Base-by-base conservation (phyloP, 768 basidiomycete species). In the Phlebiopsis flavidoalba region DNA sequence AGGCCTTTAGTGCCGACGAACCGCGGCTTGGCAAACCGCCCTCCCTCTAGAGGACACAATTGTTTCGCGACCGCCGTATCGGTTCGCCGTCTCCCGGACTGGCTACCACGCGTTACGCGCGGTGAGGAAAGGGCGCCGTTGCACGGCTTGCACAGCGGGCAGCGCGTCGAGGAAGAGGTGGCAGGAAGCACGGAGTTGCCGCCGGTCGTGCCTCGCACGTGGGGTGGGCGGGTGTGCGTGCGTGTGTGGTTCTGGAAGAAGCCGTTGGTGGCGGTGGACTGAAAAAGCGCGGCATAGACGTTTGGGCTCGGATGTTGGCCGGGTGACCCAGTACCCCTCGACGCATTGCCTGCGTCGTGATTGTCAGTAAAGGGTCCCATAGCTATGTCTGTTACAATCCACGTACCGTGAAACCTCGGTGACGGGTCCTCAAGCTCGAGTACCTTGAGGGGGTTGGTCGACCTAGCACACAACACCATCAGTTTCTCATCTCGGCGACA, bases 121-220 rank as follows among this genome's bases (percentile, higher is more conserved):
- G 31, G 73, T 60, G 24, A 76, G 63, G 65, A 82, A 79, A 10
- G 80, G 83, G 83, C n/a, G n/a, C n/a, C n/a, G 66, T 80, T 70
- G 66, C 76, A 76, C 3, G 75, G 74, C 66, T 82, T n/a, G n/a
- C n/a, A 79, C 24, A 83, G 65, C 14, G 76, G 66, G 26, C n/a
- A 84, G 74, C 0, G 79, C 73, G 65, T 80, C 80, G 51, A 83
- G 73, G 69, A 84, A 78, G 22, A 82, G 74, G 61, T 79, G 79
- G n/a, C 60, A 83, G 71, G 73, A 73, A 83, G 7, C n/a, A 83
- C 76, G 26, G 79, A 71, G 64, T 83, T 83, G n/a, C 83, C 83
- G 56, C 72, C 75, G 0, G 65, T 63, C 15, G 73, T 72, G 10
- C 70, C 59, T 31, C 24, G 8, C 47, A 48, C n/a, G 21, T 8